These are phyloP conservation scores for Bolboschoenoplectus hybrid DNA, from an alignment of 202 grass and related monocot genomes.

Conservation along the genomic window DNA sequence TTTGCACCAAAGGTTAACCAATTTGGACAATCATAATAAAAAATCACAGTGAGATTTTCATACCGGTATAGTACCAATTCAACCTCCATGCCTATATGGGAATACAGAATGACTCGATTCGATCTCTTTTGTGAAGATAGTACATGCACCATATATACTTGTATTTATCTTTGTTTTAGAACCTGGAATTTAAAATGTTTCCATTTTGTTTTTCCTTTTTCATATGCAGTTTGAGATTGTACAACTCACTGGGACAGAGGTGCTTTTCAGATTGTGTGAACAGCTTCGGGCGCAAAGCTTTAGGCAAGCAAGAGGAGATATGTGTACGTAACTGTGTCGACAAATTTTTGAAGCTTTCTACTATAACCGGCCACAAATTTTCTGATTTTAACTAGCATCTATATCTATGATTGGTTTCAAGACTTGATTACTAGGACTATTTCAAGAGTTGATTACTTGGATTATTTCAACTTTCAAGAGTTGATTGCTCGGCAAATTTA, in stretches of 20 bases:
- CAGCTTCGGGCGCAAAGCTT: constrained; percentile 59
- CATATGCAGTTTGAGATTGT: constrained; percentile 48
- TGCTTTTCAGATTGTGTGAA: constrained; percentile 76
- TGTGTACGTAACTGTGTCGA: constrained; percentile 64
- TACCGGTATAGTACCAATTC: not conserved
- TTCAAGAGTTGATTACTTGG: not conserved
- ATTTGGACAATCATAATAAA: not conserved
- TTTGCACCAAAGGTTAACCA: not conserved
- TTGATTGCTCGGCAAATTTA: not conserved
- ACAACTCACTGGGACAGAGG: constrained; percentile 52
- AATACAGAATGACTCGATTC: not conserved
- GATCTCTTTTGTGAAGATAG: not conserved
- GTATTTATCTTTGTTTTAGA: not conserved
- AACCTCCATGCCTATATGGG: not conserved
- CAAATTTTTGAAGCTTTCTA: constrained; percentile 55
- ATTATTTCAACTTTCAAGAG: not conserved
- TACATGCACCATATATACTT: not conserved
- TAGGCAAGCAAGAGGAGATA: constrained; percentile 59
- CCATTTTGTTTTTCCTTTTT: not conserved
- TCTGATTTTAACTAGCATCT: constrained; percentile 26
- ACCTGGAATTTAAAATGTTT: not conserved
- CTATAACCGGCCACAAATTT: constrained; percentile 47
- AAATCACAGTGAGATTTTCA: not conserved
- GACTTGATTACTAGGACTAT: not conserved
- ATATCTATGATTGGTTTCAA: not conserved